A percentile compares a stretch with the other conserved stretches of the same genome.
These are phyloP conservation scores for Aaosphaeria pasadenensis DNA, from an alignment of 2,329 filamentous ascomycete genomes.

Conservation along the genomic window DNA sequence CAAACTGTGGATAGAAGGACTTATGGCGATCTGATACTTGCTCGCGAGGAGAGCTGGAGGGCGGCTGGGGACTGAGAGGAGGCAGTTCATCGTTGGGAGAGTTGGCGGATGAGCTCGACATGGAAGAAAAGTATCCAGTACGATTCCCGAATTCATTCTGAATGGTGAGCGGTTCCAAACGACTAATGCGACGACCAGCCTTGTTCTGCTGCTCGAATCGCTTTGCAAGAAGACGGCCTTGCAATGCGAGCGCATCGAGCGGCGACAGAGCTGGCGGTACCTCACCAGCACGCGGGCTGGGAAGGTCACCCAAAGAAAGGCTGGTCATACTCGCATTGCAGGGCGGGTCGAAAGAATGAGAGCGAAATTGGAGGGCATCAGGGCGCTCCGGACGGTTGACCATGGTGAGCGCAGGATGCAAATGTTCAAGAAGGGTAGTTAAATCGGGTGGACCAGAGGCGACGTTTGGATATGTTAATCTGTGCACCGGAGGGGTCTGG, in stretches of 20 bases:
- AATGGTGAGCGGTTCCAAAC: slow-evolving; percentile 77
- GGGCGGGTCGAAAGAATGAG: slow-evolving; percentile 28
- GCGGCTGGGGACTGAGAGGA: slow-evolving; percentile 17
- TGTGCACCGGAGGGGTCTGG: too few relatives aligned
- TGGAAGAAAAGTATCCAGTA: slow-evolving; percentile 76
- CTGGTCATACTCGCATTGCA: slow-evolving; percentile 21
- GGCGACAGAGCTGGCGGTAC: slow-evolving; percentile 88
- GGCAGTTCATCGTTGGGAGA: slow-evolving; percentile 47
- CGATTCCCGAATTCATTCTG: slow-evolving; percentile 76
- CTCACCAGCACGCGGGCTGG: slow-evolving; percentile 51
- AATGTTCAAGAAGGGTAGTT: slow-evolving; percentile 8
- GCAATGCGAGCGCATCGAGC: slow-evolving; percentile 89
- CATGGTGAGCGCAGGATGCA: slow-evolving; percentile 15
- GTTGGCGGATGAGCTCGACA: slow-evolving; percentile 57
- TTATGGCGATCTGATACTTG: slow-evolving; percentile 30
- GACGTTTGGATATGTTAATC: background rate
- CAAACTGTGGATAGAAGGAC: slow-evolving; percentile 36
- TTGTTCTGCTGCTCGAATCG: slow-evolving; percentile 75
- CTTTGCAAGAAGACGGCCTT: slow-evolving; percentile 82
- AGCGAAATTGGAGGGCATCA: slow-evolving; percentile 26
- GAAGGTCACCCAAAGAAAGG: slow-evolving; percentile 38
- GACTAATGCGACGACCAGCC: slow-evolving; percentile 75
- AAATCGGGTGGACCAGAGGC: slow-evolving; percentile 17
- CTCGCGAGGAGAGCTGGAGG: slow-evolving; percentile 19
- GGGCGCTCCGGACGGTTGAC: slow-evolving; percentile 18